Conservation (phyloP, 805 yeast species). For the Kluyveromyces lactis region DNA sequence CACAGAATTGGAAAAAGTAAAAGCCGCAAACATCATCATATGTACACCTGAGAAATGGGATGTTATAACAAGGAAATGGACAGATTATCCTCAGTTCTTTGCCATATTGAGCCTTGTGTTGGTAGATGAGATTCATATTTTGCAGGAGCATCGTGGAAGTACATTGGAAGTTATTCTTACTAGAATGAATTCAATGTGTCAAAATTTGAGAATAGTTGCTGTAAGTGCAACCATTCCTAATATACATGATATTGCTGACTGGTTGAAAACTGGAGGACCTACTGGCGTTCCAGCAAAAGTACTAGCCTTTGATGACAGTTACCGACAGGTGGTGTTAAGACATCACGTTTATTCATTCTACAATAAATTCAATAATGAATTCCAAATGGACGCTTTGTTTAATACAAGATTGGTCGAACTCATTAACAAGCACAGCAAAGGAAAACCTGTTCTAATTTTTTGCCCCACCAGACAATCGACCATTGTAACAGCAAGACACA, state of each 20-base stretch:
- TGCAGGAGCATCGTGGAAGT: conserved; percentile 41
- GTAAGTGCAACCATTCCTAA: conserved; percentile 50
- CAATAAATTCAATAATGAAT: conserved; percentile 34
- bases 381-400: conserved; percentile 38
- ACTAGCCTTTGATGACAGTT: conserved; percentile 39
- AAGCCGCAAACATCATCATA: conserved; percentile 43
- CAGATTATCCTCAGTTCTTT: conserved; percentile 33
- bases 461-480: conserved; percentile 47
- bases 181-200: conserved; percentile 36
- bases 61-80: conserved; percentile 43
- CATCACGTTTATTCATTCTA: conserved; percentile 38
- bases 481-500: conserved; percentile 36
- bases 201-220: conserved; percentile 35
- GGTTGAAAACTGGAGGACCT: conserved; percentile 30
- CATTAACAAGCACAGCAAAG: conserved; percentile 31
- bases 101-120: conserved; percentile 38
- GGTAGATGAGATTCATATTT: conserved; percentile 41
- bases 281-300: conserved; percentile 27
- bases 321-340: conserved; percentile 36
- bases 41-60: conserved; percentile 63
- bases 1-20: conserved; percentile 35
- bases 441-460: conserved; percentile 41
- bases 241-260: conserved; percentile 37
- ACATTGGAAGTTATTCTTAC: conserved; percentile 41
- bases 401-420: conserved; percentile 36